Evolutionary conservation across 495 filamentous ascomycete genomes (phyloP).

Genomic region (Hypoxylon crocopeplum): DNA sequence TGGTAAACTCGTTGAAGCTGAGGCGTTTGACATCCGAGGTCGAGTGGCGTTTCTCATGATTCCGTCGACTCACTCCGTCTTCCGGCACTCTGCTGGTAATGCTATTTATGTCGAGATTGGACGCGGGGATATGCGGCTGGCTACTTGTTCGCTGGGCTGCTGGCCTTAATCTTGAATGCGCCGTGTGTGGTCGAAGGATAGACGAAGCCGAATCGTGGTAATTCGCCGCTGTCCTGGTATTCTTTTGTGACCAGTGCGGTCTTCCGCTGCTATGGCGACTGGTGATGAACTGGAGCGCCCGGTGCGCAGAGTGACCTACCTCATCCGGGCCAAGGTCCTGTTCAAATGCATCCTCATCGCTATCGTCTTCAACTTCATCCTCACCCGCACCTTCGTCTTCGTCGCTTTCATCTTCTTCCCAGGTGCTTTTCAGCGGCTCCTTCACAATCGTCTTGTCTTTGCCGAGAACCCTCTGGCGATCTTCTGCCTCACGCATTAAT

Average conservation of each 20-base stretch:
- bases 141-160: slow-evolving; percentile 52
- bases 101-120: slow-evolving; percentile 21
- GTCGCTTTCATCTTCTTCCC: slow-evolving; percentile 49
- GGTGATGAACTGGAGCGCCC: slow-evolving; percentile 58
- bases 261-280: slow-evolving; percentile 43
- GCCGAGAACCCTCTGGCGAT: slow-evolving; percentile 47
- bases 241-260: slow-evolving; percentile 15
- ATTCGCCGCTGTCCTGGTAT: slow-evolving; percentile 5
- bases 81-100: slow-evolving; percentile 25
- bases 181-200: slow-evolving; percentile 51
- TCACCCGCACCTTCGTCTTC: slow-evolving; percentile 43
- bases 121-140: slow-evolving; percentile 49
- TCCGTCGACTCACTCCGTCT: slow-evolving; percentile 19
- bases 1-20: slow-evolving; percentile 62
- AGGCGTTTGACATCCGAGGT: slow-evolving; percentile 55
- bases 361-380: slow-evolving; percentile 50
- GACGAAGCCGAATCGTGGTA: slow-evolving; percentile 25
- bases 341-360: slow-evolving; percentile 47
- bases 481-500: slow-evolving; percentile 61
- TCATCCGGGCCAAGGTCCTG: slow-evolving; percentile 42
- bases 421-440: slow-evolving; percentile 51
- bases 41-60: slow-evolving; percentile 54
- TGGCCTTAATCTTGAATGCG: slow-evolving; percentile 50
- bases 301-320: slow-evolving; percentile 48
- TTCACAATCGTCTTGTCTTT: slow-evolving; percentile 33